Evolutionary conservation across 108 stramenopile genomes (phyloP).

Genomic region (Cyclotella cryptica): DNA sequence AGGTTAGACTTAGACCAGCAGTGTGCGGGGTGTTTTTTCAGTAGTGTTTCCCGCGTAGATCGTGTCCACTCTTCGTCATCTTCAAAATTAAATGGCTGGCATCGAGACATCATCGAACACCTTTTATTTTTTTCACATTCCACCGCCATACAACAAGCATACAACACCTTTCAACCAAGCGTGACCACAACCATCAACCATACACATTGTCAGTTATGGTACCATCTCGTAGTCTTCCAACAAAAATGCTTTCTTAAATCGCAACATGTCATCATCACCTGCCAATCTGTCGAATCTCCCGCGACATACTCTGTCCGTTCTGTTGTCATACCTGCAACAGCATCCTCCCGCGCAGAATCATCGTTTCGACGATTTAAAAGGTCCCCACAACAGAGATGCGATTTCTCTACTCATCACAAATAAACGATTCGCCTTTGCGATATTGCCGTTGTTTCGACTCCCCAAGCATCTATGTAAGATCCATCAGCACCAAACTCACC

Average conservation of each 20-base stretch:
- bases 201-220: too few relatives aligned
- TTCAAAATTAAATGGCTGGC: too few relatives aligned
- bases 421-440: conserved; percentile 52
- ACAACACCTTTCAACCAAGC: too few relatives aligned
- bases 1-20: too few relatives aligned
- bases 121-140: too few relatives aligned
- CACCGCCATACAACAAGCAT: too few relatives aligned
- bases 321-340: conserved; percentile 72
- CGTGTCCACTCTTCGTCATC: too few relatives aligned
- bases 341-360: background rate
- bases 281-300: conserved; percentile 35
- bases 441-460: conserved; percentile 69
- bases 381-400: conserved; percentile 61
- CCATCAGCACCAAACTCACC: conserved; percentile 22
- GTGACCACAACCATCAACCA: too few relatives aligned
- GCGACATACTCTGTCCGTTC: conserved; percentile 68
- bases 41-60: too few relatives aligned
- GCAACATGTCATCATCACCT: conserved; percentile 5
- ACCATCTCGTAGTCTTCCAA: too few relatives aligned
- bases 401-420: conserved; percentile 64
- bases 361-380: background rate
- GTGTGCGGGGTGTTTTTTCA: too few relatives aligned
- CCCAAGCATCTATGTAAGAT: conserved; percentile 33
- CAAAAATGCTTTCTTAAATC: background rate
- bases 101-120: too few relatives aligned